Percentiles rank a stretch among this genome's conserved stretches.
Conservation (phyloP, 208 protist species). For the Angomonas deanei region DNA sequence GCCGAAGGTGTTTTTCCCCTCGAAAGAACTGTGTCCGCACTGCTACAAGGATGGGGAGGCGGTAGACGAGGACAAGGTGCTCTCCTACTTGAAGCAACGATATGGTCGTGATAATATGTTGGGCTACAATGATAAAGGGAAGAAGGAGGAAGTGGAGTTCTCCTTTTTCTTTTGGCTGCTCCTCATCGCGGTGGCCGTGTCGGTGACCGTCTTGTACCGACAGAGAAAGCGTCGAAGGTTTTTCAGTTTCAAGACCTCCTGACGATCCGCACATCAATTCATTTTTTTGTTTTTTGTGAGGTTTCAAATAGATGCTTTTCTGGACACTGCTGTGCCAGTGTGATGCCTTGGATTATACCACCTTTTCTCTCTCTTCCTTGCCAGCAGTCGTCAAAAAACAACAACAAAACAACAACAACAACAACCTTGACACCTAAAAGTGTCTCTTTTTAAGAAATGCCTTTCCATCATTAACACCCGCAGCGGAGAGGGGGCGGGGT, state of each 20-base stretch:
- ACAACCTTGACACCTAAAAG: too few species aligned
- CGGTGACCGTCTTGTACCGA: not conserved
- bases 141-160: too few species aligned
- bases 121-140: too few species aligned
- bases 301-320: not conserved
- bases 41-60: conserved; percentile 20
- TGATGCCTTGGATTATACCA: too few species aligned
- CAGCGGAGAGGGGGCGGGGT: conserved; percentile 46
- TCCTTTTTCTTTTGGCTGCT: too few species aligned
- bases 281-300: conserved; percentile 4
- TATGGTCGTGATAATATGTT: not conserved
- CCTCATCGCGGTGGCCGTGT: too few species aligned
- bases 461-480: conserved; percentile 63
- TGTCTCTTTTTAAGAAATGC: conserved; percentile 31
- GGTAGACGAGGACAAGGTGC: not conserved
- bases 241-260: conserved; percentile 3
- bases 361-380: conserved; percentile 2
- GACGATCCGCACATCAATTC: not conserved
- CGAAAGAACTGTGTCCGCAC: conserved; percentile 13
- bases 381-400: too few species aligned
- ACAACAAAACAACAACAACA: too few species aligned
- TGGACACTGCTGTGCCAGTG: not conserved
- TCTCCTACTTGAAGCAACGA: not conserved
- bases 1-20: conserved; percentile 54
- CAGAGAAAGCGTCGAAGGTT: not conserved